phyloP scores from a whole-genome alignment of 176 grass and related monocot species.

The Pharus latifolius region DNA sequence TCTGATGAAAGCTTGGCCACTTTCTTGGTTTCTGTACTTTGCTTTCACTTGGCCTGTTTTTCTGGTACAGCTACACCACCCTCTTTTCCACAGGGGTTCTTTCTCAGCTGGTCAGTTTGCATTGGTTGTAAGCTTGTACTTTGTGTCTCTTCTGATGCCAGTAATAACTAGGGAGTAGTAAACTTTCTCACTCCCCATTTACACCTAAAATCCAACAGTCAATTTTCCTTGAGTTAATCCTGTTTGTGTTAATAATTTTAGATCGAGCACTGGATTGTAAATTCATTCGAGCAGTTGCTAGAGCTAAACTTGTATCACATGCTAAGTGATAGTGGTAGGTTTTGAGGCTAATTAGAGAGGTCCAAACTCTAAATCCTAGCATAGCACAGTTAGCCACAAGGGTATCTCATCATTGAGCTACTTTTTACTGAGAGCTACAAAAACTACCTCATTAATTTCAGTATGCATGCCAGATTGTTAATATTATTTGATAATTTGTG shows the following conservation, averaged over 20 bases:
- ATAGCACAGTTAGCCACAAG: conserved; percentile 20
- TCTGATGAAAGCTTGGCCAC: conserved; percentile 50
- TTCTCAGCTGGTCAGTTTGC: not conserved
- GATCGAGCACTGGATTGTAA: conserved; percentile 8
- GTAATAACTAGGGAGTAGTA: too few relatives aligned
- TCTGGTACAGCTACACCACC: conserved; percentile 17
- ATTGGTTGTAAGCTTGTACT: conserved; percentile 17
- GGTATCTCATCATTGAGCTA: conserved; percentile 23
- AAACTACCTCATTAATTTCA: too few relatives aligned
- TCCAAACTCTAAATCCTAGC: conserved; percentile 30
- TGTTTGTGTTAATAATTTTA: not conserved
- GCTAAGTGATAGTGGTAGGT: conserved; percentile 29
- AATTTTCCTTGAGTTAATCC: not conserved
- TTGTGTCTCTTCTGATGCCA: too few relatives aligned
- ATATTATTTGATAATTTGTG: too few relatives aligned
- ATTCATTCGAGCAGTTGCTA: too few relatives aligned
- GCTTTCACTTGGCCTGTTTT: conserved; percentile 36
- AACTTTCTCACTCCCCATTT: too few relatives aligned
- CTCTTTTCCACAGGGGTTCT: conserved; percentile 5
- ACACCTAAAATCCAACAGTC: too few relatives aligned
- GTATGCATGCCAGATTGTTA: too few relatives aligned
- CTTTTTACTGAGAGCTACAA: conserved; percentile 21
- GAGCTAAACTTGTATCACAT: conserved; percentile 16
- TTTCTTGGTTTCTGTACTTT: conserved; percentile 62
- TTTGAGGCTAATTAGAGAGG: conserved; percentile 19